Percentiles rank a stretch among this genome's conserved stretches.
Conservation (phyloP, 169 alveolate genomes). For the Babesia bigemina region DNA sequence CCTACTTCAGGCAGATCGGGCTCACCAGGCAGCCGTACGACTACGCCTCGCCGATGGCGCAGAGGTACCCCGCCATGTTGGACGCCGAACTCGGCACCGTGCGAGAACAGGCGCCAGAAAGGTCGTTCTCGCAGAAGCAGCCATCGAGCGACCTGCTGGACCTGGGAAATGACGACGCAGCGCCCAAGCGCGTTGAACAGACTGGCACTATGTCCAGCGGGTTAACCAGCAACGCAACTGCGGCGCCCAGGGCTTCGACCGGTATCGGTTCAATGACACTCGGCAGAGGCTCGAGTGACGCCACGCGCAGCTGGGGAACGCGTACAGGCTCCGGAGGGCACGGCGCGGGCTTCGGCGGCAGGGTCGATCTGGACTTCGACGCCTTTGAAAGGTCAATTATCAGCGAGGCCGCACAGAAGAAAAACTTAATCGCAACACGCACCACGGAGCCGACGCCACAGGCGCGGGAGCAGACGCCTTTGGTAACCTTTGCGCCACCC, state of each 20-base stretch:
- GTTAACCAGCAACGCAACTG: not conserved
- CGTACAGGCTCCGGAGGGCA: not conserved
- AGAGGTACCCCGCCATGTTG: slow-evolving; percentile 35
- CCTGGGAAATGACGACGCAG: not conserved
- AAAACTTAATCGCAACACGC: not conserved
- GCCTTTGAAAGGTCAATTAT: slow-evolving; percentile 27
- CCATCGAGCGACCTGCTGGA: slow-evolving; percentile 7
- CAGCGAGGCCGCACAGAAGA: slow-evolving; percentile 25
- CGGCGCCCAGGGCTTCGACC: not conserved
- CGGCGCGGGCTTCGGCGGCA: slow-evolving; percentile 19
- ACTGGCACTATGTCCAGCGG: not conserved
- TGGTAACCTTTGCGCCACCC: slow-evolving; percentile 8
- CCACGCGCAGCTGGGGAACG: not conserved
- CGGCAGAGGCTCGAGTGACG: not conserved
- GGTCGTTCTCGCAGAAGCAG: not conserved
- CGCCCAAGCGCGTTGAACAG: not conserved
- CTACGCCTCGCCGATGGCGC: slow-evolving; percentile 35
- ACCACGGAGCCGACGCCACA: not conserved
- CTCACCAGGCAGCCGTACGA: slow-evolving; percentile 33
- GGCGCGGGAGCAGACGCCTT: slow-evolving; percentile 6
- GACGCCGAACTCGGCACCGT: slow-evolving; percentile 43
- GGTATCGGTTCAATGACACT: slow-evolving; percentile 3
- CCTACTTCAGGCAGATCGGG: slow-evolving; percentile 38
- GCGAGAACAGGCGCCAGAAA: not conserved
- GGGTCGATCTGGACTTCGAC: slow-evolving; percentile 33